Base-by-base conservation (phyloP, 495 filamentous ascomycete species). In the Tuber brumale region DNA sequence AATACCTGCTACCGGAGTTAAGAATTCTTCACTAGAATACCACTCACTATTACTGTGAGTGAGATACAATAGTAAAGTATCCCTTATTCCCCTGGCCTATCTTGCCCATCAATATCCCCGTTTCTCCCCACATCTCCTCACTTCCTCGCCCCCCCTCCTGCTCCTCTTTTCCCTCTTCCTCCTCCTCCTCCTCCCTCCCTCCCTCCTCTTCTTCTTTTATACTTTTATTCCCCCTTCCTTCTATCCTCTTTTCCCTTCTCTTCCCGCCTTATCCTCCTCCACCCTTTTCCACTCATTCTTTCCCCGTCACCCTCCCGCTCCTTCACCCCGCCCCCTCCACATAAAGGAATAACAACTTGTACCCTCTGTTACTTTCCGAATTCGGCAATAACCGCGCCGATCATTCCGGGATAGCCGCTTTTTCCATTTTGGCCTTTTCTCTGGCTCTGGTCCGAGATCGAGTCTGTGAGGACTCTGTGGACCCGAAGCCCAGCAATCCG, bases 361-460 rank as follows among this genome's bases (percentile, higher is more conserved):
- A 61, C 73, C 51, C 71, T 79, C 76, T 80, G 78, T 72, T 79
- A 61, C 78, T 79, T 79, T 79, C 78, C 78, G 76, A 79, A 79
- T 80, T 69, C 71, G 77, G 78, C 42, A 80, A 74, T 73, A 44
- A 70, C 70, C 45, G 73, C 73, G 78, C 37, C 73, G 78, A 80
- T 80, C 78, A 44, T 44, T 69, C 66, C 70, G 79, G 73, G 78
- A 79, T 79, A 79, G 77, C 77, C 75, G 77, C 75, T 61, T 75
- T 70, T 77, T 77, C 77, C 76, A 72, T 77, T 79, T 66, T 66
- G 69, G 51, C 76, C 77, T 70, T 75, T 79, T 78, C 57, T 66
- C 57, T 66, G 74, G 72, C 69, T 77, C 76, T 79, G 75, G 77
- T 77, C 76, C 77, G 43, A 35, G 74, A 76, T 78, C 76, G 76